These are phyloP conservation scores for Piper longum DNA, from an alignment of 164 flowering plant species.

Conservation along the genomic window DNA sequence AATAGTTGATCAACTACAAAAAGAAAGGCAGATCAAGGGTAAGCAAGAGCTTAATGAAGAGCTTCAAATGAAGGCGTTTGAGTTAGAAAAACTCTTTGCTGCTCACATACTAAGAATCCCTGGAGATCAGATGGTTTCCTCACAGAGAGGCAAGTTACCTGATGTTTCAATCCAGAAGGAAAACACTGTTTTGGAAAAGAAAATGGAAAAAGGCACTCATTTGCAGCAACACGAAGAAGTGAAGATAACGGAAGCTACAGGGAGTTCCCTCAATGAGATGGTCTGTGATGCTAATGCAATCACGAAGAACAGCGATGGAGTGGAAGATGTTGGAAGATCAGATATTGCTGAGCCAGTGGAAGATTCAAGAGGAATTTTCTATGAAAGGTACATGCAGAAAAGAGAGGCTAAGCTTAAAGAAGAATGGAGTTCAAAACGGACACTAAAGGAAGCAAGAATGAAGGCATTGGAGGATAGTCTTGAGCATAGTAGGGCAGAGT, in stretches of 20 bases:
- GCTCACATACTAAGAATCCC: slow-evolving; percentile 86
- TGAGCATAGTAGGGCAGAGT: slow-evolving; percentile 63
- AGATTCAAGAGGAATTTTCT: slow-evolving; percentile 65
- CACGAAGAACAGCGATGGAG: slow-evolving; percentile 21
- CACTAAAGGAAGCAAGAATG: slow-evolving; percentile 82
- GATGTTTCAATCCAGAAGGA: slow-evolving; percentile 29
- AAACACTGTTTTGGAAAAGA: slow-evolving; percentile 16
- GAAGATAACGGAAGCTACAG: slow-evolving; percentile 14
- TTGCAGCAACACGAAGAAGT: slow-evolving; percentile 17
- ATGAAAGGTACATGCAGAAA: slow-evolving; percentile 72
- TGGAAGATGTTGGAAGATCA: slow-evolving; percentile 20
- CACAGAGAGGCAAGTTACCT: slow-evolving; percentile 40
- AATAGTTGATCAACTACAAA: slow-evolving; percentile 45
- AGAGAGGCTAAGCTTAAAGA: slow-evolving; percentile 76
- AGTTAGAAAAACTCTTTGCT: slow-evolving; percentile 94
- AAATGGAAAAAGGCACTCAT: slow-evolving; percentile 20
- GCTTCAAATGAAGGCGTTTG: slow-evolving; percentile 83
- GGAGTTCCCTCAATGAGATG: slow-evolving; percentile 16
- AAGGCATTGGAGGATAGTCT: slow-evolving; percentile 82
- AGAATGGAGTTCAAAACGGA: slow-evolving; percentile 60
- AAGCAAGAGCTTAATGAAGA: slow-evolving; percentile 84
- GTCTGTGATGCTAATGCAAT: slow-evolving; percentile 22
- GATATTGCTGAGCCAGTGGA: slow-evolving; percentile 35
- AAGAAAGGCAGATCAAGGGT: slow-evolving; percentile 58
- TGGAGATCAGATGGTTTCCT: slow-evolving; percentile 48